A percentile compares a stretch with the other conserved stretches of the same genome.
phyloP scores from a whole-genome alignment of 441 rosid genomes.

The Theobroma grandiflorum region DNA sequence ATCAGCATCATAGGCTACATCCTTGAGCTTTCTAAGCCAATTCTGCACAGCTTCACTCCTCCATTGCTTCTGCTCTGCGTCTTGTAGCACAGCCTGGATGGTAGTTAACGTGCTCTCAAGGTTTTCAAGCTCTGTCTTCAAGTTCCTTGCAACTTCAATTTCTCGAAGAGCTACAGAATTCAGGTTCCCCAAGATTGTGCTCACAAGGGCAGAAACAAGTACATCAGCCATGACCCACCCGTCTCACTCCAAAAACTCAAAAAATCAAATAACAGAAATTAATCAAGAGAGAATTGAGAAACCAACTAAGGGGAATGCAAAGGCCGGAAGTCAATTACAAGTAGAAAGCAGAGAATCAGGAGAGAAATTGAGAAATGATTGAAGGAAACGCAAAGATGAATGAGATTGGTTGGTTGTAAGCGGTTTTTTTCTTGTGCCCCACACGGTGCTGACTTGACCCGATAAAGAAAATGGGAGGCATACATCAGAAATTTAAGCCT shows the following conservation, averaged over 20 bases:
- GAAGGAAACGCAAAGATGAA: background rate
- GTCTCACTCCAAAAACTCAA: background rate
- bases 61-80: slow-evolving; percentile 24
- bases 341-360: background rate
- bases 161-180: slow-evolving; percentile 18
- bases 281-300: background rate
- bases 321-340: background rate
- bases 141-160: background rate
- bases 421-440: background rate
- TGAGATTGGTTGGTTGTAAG: background rate
- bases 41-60: background rate
- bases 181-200: slow-evolving; percentile 14
- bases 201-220: slow-evolving; percentile 21
- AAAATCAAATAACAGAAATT: background rate
- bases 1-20: slow-evolving; percentile 19
- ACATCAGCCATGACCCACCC: background rate
- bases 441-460: background rate
- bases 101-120: slow-evolving; percentile 15
- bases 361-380: background rate
- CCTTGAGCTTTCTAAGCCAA: slow-evolving; percentile 26
- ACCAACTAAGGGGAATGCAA: background rate
- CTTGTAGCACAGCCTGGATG: slow-evolving; percentile 24
- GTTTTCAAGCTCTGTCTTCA: background rate
- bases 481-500: too few relatives aligned
- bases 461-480: too few relatives aligned